phyloP scores from a whole-genome alignment of 331 rosid species.

The Dryas integrifolia region DNA sequence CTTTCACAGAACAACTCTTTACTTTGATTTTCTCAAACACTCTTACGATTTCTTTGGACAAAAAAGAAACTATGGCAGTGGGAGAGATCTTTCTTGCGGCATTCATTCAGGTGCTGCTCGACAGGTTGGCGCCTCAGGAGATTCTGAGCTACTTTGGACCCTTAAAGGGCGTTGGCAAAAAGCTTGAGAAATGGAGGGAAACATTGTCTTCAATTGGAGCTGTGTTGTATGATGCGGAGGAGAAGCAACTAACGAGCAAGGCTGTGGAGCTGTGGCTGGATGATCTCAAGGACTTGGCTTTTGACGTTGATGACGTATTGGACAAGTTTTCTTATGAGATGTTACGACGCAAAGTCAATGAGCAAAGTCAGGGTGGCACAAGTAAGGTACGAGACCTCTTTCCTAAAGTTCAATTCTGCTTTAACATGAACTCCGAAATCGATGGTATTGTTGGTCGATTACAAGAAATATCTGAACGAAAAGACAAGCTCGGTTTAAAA shows the following conservation, averaged over 20 bases:
- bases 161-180: not conserved
- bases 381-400: not conserved
- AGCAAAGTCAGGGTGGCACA: not conserved
- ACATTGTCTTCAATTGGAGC: not conserved
- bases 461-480: not conserved
- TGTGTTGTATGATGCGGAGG: not conserved
- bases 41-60: no score
- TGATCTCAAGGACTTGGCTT: not conserved
- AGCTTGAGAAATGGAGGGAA: not conserved
- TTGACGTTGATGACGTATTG: not conserved
- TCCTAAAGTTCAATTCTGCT: not conserved
- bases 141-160: not conserved
- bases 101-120: not conserved
- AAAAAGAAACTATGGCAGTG: not conserved
- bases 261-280: constrained; percentile 12
- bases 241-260: not conserved
- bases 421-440: not conserved
- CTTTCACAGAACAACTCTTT: no score
- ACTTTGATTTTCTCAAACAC: no score
- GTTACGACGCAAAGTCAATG: not conserved
- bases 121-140: not conserved
- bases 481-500: not conserved
- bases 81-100: constrained; percentile 6
- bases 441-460: not conserved
- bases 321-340: not conserved